These are phyloP conservation scores for Wickerhamiella galacta DNA, from an alignment of 805 yeast species.

Conservation along the genomic window DNA sequence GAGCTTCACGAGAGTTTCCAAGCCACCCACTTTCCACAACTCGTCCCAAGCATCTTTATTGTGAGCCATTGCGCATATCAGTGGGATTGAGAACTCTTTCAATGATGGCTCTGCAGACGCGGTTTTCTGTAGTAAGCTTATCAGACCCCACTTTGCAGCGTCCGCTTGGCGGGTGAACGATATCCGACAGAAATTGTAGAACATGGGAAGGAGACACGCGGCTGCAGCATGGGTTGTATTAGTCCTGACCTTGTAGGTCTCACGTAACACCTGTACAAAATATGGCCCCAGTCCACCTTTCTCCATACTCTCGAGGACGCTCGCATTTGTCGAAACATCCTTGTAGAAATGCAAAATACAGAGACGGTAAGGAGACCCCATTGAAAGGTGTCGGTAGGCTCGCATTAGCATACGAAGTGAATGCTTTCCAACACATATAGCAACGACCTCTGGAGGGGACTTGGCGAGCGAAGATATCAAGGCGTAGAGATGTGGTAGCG, in stretches of 20 bases:
- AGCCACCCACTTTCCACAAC: conserved; percentile 25
- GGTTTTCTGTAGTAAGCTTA: conserved; percentile 29
- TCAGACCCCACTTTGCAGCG: conserved; percentile 30
- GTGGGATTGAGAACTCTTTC: conserved; percentile 36
- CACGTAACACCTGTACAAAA: conserved; percentile 22
- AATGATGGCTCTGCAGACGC: conserved; percentile 28
- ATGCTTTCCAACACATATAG: conserved; percentile 11
- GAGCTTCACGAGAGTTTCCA: conserved; percentile 25
- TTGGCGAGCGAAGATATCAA: conserved; percentile 20
- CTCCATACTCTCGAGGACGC: conserved; percentile 17
- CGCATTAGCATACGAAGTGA: conserved; percentile 24
- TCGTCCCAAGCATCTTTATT: conserved; percentile 25
- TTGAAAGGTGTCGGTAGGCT: conserved; percentile 13
- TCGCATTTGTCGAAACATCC: conserved; percentile 17
- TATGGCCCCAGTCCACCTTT: conserved; percentile 28
- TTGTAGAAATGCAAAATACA: conserved; percentile 29
- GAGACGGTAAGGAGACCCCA: conserved; percentile 22
- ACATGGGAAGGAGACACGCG: conserved; percentile 31
- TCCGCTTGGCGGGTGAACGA: conserved; percentile 30
- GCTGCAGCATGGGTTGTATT: conserved; percentile 24
- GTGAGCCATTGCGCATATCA: conserved; percentile 36
- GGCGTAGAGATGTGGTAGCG: conserved; percentile 8
- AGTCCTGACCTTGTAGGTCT: conserved; percentile 9
- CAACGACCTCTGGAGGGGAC: conserved; percentile 30
- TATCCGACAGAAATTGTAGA: conserved; percentile 37